A percentile compares a stretch with the other conserved stretches of the same genome.
These are phyloP conservation scores for Magnaporthiopsis poae DNA, from an alignment of 2,329 filamentous ascomycete genomes.

Conservation along the genomic window DNA sequence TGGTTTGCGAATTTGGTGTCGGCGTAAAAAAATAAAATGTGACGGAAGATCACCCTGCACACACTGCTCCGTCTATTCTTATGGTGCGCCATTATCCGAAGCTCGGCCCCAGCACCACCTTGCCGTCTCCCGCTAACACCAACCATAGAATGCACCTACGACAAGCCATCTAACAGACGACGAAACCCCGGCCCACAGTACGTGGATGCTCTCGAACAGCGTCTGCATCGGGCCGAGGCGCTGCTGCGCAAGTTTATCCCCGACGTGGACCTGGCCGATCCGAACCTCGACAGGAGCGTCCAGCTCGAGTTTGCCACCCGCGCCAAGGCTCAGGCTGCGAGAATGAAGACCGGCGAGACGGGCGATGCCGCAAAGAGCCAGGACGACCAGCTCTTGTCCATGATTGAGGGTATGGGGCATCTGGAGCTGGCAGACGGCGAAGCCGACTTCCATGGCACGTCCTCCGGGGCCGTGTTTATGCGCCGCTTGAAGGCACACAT, in stretches of 20 bases:
- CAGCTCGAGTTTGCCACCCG: conserved; percentile 56
- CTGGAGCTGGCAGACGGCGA: conserved; percentile 83
- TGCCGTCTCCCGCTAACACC: neutral
- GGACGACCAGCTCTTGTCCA: conserved; percentile 74
- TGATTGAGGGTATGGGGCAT: conserved; percentile 87
- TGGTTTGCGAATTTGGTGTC: conserved; percentile 34
- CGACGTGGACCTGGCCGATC: conserved; percentile 75
- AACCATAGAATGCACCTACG: conserved; percentile 75
- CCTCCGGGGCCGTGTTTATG: conserved; percentile 83
- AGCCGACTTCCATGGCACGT: conserved; percentile 91
- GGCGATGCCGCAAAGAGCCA: conserved; percentile 33
- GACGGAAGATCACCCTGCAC: conserved; percentile 83
- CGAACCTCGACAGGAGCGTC: conserved; percentile 66
- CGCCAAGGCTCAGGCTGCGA: conserved; percentile 34
- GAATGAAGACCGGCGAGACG: conserved; percentile 27
- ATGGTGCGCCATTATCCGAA: conserved; percentile 52
- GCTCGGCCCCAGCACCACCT: neutral
- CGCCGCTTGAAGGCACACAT: conserved; percentile 80
- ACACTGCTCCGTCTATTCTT: conserved; percentile 96
- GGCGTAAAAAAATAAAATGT: conserved; percentile 79
- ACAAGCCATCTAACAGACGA: conserved; percentile 84
- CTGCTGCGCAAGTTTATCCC: conserved; percentile 72
- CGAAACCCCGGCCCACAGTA: conserved; percentile 88
- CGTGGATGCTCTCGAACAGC: conserved; percentile 76
- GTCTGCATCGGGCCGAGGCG: conserved; percentile 72